Percentiles rank a stretch among this genome's conserved stretches.
Conservation (phyloP, 257 asterid genomes). For the Capsicum pubescens region DNA sequence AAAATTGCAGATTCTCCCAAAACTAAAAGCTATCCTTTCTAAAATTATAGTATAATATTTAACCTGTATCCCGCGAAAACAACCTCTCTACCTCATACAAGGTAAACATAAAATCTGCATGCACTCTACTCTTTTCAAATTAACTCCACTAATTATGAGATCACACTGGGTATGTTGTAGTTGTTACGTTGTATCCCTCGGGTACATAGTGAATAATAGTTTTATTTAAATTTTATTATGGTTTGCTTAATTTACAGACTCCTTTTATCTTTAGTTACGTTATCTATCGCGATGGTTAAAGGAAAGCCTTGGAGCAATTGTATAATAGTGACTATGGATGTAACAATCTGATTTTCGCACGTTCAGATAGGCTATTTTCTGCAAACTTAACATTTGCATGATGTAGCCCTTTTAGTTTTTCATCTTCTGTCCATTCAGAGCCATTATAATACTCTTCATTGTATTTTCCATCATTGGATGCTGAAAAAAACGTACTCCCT, state of each 20-base stretch:
- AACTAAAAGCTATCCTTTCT: slow-evolving; percentile 59
- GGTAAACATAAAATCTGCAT: too few relatives aligned
- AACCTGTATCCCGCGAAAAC: too few relatives aligned
- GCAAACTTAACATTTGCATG: slow-evolving; percentile 27
- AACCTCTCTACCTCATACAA: too few relatives aligned
- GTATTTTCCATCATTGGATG: slow-evolving; percentile 25
- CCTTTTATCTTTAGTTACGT: not conserved
- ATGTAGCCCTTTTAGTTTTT: slow-evolving; percentile 30
- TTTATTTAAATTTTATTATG: not conserved
- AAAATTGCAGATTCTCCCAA: slow-evolving; percentile 78
- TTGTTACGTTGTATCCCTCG: not conserved
- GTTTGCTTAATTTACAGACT: not conserved
- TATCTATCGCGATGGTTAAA: not conserved
- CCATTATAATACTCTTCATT: slow-evolving; percentile 25
- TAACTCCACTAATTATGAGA: too few relatives aligned
- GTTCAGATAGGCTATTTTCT: slow-evolving; percentile 22
- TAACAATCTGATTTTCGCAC: not conserved
- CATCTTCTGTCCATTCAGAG: slow-evolving; percentile 30
- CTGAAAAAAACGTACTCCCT: slow-evolving; percentile 32
- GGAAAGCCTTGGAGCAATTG: too few relatives aligned
- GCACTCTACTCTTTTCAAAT: too few relatives aligned
- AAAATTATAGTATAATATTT: not conserved
- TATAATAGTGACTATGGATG: not conserved
- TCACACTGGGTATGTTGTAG: not conserved
- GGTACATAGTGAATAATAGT: not conserved